Conservation (phyloP, 768 basidiomycete genomes). For the Termitomyces sp. region DNA sequence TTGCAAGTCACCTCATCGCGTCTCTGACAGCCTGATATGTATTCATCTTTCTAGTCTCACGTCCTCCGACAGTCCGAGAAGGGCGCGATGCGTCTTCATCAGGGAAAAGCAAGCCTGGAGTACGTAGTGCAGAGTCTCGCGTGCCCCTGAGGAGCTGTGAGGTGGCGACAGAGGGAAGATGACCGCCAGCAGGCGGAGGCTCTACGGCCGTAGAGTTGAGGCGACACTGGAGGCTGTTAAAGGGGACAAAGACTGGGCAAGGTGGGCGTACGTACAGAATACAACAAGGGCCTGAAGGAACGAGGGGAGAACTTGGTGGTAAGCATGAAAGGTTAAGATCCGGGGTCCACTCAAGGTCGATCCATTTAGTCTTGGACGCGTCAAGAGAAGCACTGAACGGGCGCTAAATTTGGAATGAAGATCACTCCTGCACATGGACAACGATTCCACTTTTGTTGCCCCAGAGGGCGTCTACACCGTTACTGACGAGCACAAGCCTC, state of each 20-base stretch:
- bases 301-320: slow-evolving; percentile 27
- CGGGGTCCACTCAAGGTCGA: slow-evolving; percentile 27
- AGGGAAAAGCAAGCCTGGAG: slow-evolving; percentile 67
- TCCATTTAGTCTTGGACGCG: slow-evolving; percentile 12
- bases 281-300: slow-evolving; percentile 16
- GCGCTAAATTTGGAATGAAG: slow-evolving; percentile 5
- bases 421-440: slow-evolving; percentile 53
- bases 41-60: slow-evolving; percentile 94
- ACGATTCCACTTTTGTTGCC: slow-evolving; percentile 79
- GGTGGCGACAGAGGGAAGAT: slow-evolving; percentile 65
- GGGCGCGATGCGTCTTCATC: slow-evolving; percentile 50
- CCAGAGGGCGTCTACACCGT: slow-evolving; percentile 89
- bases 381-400: slow-evolving; percentile 9
- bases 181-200: slow-evolving; percentile 77
- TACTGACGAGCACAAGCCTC: slow-evolving; percentile 80
- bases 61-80: slow-evolving; percentile 52
- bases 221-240: slow-evolving; percentile 24
- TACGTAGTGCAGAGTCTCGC: slow-evolving; percentile 66
- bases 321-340: slow-evolving; percentile 42
- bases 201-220: slow-evolving; percentile 51
- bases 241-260: background rate
- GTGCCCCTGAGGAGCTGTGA: slow-evolving; percentile 61
- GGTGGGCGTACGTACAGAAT: slow-evolving; percentile 13
- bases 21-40: slow-evolving; percentile 90
- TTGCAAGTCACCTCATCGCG: slow-evolving; percentile 62